phyloP scores from a whole-genome alignment of 306 rosid genomes.

The Acacia acuminata region DNA sequence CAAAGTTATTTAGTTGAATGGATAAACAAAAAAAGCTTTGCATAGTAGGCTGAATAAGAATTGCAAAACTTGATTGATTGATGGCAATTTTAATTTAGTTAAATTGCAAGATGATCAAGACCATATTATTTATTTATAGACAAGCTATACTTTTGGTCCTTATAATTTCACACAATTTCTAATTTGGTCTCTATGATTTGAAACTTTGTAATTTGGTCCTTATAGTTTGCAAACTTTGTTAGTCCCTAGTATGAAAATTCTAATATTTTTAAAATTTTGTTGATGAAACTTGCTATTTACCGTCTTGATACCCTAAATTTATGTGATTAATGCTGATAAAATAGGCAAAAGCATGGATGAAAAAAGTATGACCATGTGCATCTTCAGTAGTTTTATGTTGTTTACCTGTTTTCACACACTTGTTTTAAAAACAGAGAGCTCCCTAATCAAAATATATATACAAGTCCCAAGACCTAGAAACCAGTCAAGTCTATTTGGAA shows the following conservation, averaged over 20 bases:
- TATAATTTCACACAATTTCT: not conserved
- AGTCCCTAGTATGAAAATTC: no score
- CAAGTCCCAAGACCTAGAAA: not conserved
- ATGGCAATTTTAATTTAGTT: not conserved
- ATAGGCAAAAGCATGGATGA: not conserved
- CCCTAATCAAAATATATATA: not conserved
- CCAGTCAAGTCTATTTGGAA: not conserved
- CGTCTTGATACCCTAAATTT: not conserved
- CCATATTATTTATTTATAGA: not conserved
- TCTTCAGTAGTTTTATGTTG: not conserved
- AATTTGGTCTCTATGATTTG: not conserved
- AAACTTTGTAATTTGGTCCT: not conserved
- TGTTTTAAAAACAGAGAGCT: not conserved
- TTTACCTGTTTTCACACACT: not conserved
- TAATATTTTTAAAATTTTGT: no score
- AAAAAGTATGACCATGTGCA: not conserved
- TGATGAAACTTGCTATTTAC: no score
- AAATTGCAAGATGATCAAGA: not conserved
- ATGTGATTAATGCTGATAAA: not conserved
- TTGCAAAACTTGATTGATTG: not conserved
- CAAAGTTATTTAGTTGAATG: not conserved
- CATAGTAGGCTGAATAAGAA: not conserved
- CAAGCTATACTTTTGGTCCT: not conserved
- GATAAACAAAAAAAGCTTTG: not conserved
- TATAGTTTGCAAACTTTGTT: no score